Evolutionary conservation across 2,329 filamentous ascomycete genomes (phyloP).

Genomic region (Pyrenophora graminea): DNA sequence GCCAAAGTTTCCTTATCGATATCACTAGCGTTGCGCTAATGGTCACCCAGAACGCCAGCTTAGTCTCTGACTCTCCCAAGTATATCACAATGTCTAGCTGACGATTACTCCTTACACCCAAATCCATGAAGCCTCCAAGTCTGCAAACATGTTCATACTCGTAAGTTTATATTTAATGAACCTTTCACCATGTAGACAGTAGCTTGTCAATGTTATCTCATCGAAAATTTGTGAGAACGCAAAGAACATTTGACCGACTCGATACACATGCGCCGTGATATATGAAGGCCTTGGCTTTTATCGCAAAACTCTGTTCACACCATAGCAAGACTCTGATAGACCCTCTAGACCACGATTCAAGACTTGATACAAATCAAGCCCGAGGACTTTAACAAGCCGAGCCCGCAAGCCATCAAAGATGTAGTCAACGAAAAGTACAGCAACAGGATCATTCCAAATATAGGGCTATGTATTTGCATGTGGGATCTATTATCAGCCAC

Average conservation of each 20-base stretch:
- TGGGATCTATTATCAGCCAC: constrained; percentile 89
- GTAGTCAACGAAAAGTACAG: constrained; percentile 97
- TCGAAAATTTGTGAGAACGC: constrained; percentile 9
- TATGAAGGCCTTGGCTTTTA: too few relatives aligned
- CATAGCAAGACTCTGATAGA: neutral
- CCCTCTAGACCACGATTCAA: constrained; percentile 78
- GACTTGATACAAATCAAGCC: constrained; percentile 94
- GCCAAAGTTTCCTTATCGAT: constrained; percentile 26
- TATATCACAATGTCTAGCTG: constrained; percentile 18
- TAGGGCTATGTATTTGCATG: constrained; percentile 90
- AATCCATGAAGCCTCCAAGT: constrained; percentile 34
- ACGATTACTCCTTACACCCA: constrained; percentile 10
- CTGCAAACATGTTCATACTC: constrained; percentile 46
- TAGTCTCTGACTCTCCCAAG: constrained; percentile 2
- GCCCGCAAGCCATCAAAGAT: constrained; percentile 85
- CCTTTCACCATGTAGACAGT: too few relatives aligned
- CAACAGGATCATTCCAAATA: constrained; percentile 95
- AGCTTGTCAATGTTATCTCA: neutral
- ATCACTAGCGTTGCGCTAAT: constrained; percentile 20
- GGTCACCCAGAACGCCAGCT: constrained; percentile 8
- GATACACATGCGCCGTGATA: too few relatives aligned
- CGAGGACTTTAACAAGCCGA: constrained; percentile 82
- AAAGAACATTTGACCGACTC: neutral
- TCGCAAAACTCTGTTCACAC: too few relatives aligned
- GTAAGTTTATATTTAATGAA: constrained; percentile 28